Percentiles rank a stretch among this genome's conserved stretches.
Evolutionary conservation across 352 stramenopile species (phyloP).

Genomic region (Globisporangium iwayamae): DNA sequence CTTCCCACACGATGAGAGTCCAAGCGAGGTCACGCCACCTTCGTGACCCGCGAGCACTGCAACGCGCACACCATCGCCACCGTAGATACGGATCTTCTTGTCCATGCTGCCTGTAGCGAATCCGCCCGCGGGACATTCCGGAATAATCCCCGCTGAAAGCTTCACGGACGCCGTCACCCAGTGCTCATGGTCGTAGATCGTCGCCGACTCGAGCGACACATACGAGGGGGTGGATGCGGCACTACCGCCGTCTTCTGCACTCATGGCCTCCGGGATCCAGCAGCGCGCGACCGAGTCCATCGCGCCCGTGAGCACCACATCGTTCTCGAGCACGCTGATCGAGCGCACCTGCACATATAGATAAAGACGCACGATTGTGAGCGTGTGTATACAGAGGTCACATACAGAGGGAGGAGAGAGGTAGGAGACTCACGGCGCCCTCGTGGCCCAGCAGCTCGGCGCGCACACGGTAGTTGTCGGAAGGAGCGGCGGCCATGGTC

Average conservation of each 20-base stretch:
- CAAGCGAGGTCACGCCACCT: slow-evolving; percentile 73
- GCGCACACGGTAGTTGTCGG: slow-evolving; percentile 20
- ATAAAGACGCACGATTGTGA: slow-evolving; percentile 5
- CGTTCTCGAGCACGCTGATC: slow-evolving; percentile 43
- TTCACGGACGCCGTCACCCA: slow-evolving; percentile 68
- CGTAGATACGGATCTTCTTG: slow-evolving; percentile 69
- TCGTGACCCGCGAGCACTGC: slow-evolving; percentile 57
- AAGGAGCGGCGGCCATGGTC: neutral
- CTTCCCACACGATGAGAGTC: slow-evolving; percentile 31
- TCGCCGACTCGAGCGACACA: slow-evolving; percentile 42
- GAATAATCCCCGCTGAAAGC: slow-evolving; percentile 28
- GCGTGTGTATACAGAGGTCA: neutral
- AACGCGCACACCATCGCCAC: slow-evolving; percentile 36
- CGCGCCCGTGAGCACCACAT: slow-evolving; percentile 60
- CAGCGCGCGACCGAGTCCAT: slow-evolving; percentile 69
- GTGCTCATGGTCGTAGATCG: slow-evolving; percentile 77
- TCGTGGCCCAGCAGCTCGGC: slow-evolving; percentile 71
- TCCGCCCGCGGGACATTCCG: slow-evolving; percentile 27
- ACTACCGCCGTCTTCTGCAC: slow-evolving; percentile 10
- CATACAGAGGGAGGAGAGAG: neutral
- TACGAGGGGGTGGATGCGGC: slow-evolving; percentile 19
- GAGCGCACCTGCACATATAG: slow-evolving; percentile 46
- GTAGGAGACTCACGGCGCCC: slow-evolving; percentile 50
- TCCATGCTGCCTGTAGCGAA: slow-evolving; percentile 84
- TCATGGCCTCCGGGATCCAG: slow-evolving; percentile 37